Evolutionary conservation across 305 asterid genomes (phyloP).

Genomic region (Striga hermonthica): DNA sequence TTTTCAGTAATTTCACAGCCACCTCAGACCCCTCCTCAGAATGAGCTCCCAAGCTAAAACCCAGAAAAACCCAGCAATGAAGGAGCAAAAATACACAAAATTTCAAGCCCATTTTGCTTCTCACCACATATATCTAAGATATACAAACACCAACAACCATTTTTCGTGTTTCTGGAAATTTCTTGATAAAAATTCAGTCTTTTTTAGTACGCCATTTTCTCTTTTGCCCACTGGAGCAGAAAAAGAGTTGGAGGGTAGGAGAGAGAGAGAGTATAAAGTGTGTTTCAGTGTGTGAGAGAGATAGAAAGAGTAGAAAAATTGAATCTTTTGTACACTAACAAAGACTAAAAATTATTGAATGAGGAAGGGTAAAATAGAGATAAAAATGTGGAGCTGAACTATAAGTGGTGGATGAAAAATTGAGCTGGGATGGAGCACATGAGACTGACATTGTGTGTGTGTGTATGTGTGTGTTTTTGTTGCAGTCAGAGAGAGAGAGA

Average conservation of each 20-base stretch:
- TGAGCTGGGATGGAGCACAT: slow-evolving; percentile 46
- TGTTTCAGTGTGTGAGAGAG: slow-evolving; percentile 19
- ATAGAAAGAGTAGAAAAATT: slow-evolving; percentile 22
- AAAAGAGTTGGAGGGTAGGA: slow-evolving; percentile 8
- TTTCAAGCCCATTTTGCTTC: slow-evolving; percentile 40
- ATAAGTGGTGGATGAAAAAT: slow-evolving; percentile 42
- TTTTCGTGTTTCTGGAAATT: slow-evolving; percentile 23
- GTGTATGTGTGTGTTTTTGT: slow-evolving; percentile 21
- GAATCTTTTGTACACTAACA: too few relatives aligned
- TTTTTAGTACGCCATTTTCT: slow-evolving; percentile 10
- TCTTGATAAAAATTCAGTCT: neutral
- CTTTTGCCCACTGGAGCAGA: neutral
- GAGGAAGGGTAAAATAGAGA: slow-evolving; percentile 31
- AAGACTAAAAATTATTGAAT: slow-evolving; percentile 17
- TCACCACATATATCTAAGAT: neutral
- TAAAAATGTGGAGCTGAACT: slow-evolving; percentile 19
- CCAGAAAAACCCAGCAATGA: slow-evolving; percentile 40
- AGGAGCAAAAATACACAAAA: slow-evolving; percentile 37
- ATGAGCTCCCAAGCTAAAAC: slow-evolving; percentile 36
- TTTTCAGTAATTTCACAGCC: slow-evolving; percentile 51
- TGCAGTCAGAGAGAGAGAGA: slow-evolving; percentile 34
- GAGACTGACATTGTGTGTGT: slow-evolving; percentile 52
- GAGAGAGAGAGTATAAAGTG: neutral
- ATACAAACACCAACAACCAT: neutral
- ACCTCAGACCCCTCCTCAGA: slow-evolving; percentile 39